phyloP scores from a whole-genome alignment of 352 stramenopile genomes.

The Phytophthora tentaculata region DNA sequence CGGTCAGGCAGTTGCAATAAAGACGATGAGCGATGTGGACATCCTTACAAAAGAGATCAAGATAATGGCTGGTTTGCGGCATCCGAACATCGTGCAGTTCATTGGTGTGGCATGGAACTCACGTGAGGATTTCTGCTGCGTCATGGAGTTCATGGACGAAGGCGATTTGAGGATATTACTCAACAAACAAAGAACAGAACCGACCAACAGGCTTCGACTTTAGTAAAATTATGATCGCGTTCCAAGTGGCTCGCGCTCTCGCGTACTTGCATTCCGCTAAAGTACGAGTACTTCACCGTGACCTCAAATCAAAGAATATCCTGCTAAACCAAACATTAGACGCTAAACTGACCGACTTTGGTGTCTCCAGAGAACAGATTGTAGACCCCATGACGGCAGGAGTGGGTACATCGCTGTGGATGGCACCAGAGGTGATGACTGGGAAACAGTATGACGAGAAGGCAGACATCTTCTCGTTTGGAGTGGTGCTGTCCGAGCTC shows the following conservation, averaged over 20 bases:
- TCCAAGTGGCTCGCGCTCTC: background rate
- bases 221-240: conserved; percentile 3
- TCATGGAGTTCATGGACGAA: conserved; percentile 1
- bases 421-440: background rate
- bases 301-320: conserved; percentile 1
- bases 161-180: background rate
- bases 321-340: background rate
- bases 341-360: background rate
- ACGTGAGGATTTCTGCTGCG: conserved; percentile 2
- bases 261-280: background rate
- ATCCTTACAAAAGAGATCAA: background rate
- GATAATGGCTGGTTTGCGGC: background rate
- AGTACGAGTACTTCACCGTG: background rate
- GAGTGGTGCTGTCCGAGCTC: conserved; percentile 2
- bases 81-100: background rate
- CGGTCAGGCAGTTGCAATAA: background rate
- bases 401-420: background rate
- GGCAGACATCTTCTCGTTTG: background rate
- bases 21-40: background rate
- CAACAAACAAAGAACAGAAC: background rate
- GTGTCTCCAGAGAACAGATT: background rate
- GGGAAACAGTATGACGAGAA: background rate
- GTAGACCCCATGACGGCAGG: background rate
- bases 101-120: conserved; percentile 1
- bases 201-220: background rate